Evolutionary conservation across 2,329 filamentous ascomycete species (phyloP), one percentile per base, ranked within the genome.

Genomic region (Chaetomiaceae sp.): DNA sequence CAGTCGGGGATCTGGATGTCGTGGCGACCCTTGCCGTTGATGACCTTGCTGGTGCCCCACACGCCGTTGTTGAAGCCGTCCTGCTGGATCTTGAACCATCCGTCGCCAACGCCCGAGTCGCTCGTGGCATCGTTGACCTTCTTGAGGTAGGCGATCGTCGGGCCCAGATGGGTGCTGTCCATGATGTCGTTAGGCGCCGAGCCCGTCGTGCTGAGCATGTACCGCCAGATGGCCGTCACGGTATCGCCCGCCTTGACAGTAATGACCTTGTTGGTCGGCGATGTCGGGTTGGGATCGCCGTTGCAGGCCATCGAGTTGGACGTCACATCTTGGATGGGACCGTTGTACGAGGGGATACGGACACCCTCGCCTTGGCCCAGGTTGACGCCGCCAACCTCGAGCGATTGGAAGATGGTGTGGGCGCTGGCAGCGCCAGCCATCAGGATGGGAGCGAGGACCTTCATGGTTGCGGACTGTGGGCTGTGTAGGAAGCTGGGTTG

Each of bases 61-160:
- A 56, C 53, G 44, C 56, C 51, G 53, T 44, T 45, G 54, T 23
- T 48, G 39, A 56, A 42, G 44, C 59, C 58, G 44, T 61, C 59
- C 54, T 61, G 44, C 59, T 61, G 59, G 48, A 61, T 60, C 54
- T 61, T 61, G 55, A 61, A 61, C 59, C 59, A 61, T 17, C 59
- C 59, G 31, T 48, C 54, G 21, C 59, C 59, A 43, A 60, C 49
- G 21, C 59, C 59, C 37, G 58, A 55, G 46, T 60, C 58, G 19
- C 37, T 46, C 30, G 56, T 54, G 16, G 59, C 58, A 39, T 61
- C 53, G 54, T 35, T 52, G 52, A 61, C 59, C 56, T 61, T 61
- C 53, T 61, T 61, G 31, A 61, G 59, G 54, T 61, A 61, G 45
- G 59, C 59, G 31, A 60, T 42, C 34, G 55, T 60, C n/a, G 59